Conservation (phyloP, 768 basidiomycete genomes). For the Piloderma croceum region DNA sequence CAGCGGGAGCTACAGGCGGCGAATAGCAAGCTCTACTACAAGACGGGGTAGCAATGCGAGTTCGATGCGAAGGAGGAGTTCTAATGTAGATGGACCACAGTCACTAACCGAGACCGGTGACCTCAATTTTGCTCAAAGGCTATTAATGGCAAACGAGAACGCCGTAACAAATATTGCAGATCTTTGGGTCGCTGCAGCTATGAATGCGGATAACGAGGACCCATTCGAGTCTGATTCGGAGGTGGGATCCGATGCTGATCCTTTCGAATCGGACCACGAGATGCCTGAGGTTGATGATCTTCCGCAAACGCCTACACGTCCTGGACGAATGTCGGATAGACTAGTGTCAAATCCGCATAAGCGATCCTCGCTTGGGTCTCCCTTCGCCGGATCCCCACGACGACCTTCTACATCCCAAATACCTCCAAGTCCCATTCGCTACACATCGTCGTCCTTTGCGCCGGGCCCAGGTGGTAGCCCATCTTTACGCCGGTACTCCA, state of each 20-base stretch:
- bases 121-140: conserved; percentile 81
- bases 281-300: conserved; percentile 6
- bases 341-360: conserved; percentile 7
- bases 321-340: conserved; percentile 16
- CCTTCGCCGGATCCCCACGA: too few relatives aligned
- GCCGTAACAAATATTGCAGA: conserved; percentile 93
- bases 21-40: conserved; percentile 44
- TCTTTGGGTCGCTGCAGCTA: conserved; percentile 95
- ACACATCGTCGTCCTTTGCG: conserved; percentile 29
- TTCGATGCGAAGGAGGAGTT: conserved; percentile 40
- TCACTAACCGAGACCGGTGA: conserved; percentile 44
- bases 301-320: conserved; percentile 7
- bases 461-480: conserved; percentile 27
- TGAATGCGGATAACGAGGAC: conserved; percentile 90
- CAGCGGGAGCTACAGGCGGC: conserved; percentile 43
- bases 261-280: conserved; percentile 21
- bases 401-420: conserved; percentile 30
- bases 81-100: conserved; percentile 30
- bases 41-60: conserved; percentile 53
- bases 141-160: conserved; percentile 91
- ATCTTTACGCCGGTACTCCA: conserved; percentile 49
- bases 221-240: conserved; percentile 61
- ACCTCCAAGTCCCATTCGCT: conserved; percentile 22
- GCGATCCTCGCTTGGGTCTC: conserved; percentile 24
- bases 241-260: conserved; percentile 28